Base-by-base conservation (phyloP, 2,329 filamentous ascomycete genomes). In the Penicillium palitans region DNA sequence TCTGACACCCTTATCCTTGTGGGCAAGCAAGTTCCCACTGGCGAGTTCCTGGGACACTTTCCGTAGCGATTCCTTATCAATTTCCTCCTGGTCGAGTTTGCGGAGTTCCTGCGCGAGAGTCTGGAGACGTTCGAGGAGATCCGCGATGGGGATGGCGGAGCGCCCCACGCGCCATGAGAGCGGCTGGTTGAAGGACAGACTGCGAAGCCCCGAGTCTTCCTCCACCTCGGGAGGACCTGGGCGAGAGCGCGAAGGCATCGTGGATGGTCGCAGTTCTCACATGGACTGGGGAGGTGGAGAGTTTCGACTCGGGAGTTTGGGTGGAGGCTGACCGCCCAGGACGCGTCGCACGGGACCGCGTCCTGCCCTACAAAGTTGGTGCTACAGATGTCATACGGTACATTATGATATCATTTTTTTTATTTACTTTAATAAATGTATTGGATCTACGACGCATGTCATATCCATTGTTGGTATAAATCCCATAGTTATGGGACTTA, bases 1-100 rank as follows among this genome's bases (percentile, higher is more conserved):
- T 75, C 90, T 89, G 64, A 99, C 92, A 56, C 95, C 95, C 64
- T 88, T 90, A 75, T 99, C 95, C 79, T 96, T 96, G 78, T 99
- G 95, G 59, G 86, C 86, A 47, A 99, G 79, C 25, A 99, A 81
- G 70, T 95, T 91, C 61, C 88, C 87, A 63, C 88, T 87, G 6
- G 88, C 91, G 45, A 99, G 83, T 69, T 96, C 90, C 71, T 92
- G 90, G 52, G 93, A 91, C 62, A 96, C 90, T 51, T 88, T 87
- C 61, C 83, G 85, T 64, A 98, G 83, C n/a, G 91, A 93, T n/a
- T 89, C 86, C 66, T 90, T 86, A 60, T 96, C 87, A 58, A 89
- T 86, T 58, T 89, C 88, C 68, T 96, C 93, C 75, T 98, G 93
- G 61, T 96, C 93, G 69, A 96, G 85, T 58, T 89, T 87, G 62